Base-by-base conservation (phyloP, 192 early-diverging fungal species). In the Coemansia sp. region DNA sequence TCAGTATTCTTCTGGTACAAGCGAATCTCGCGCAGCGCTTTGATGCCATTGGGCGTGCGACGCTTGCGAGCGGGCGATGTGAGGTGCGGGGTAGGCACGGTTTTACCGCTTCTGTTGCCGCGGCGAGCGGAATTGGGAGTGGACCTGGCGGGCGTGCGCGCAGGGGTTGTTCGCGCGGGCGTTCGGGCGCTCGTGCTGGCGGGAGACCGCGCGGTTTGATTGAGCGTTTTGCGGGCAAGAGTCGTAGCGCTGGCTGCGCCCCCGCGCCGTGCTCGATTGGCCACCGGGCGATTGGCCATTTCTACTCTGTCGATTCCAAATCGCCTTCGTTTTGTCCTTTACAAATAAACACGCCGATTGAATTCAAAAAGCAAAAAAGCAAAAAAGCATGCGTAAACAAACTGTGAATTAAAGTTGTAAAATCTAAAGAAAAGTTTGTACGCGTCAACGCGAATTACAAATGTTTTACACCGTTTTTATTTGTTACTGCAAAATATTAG, bases 21-120 rank as follows among this genome's bases (percentile, higher is more conserved):
- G 59, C 91, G 82, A 48, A 96, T 96, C 72, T 96, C 94, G 6
- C 88, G 68, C 36, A 96, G 77, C 1, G 94, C 93, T 10, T 90
- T 82, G 9, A 90, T 87, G 19, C 94, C 94, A 22, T 56, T 66
- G 8, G 75, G 69, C 12, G 59, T 28, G 34, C 66, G 60, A 12
- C 75, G 75, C 25, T 78, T 78, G 31, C 65, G 74, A 4, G 21
- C 47, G 2, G 68, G 68, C 57, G 68, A 68, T 19, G 46, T 44
- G 3, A 31, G 36, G 8, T 31, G 25, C 17, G 31, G 31, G 19
- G 61, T 34, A 0, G 69, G 75, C 9, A 62, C 26, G 15, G 69
- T 65, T 22, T 72, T 78, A 28, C 75, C 66, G 22, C 65, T 62
- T 22, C 68, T 78, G 46, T 66, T 55, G 22, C 65, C 19, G 20